A percentile compares a stretch with the other conserved stretches of the same genome.
These are phyloP conservation scores for Mycothermus thermophilus DNA, from an alignment of 495 filamentous ascomycete species.

Conservation along the genomic window DNA sequence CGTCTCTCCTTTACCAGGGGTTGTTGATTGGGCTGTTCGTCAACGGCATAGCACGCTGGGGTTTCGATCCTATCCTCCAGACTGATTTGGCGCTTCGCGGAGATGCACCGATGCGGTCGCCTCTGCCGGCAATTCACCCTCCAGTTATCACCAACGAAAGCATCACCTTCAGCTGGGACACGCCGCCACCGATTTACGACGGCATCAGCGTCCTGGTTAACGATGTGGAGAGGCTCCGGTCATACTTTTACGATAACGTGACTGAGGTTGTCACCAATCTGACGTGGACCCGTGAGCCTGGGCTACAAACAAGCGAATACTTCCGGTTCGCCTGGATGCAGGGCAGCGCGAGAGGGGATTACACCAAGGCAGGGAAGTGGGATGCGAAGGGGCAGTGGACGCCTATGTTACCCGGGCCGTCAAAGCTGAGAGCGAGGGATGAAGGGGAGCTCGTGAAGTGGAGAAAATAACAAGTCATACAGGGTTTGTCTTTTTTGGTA, in stretches of 20 bases:
- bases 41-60: conserved; percentile 88
- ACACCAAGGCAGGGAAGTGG: conserved; percentile 74
- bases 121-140: conserved; percentile 47
- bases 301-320: conserved; percentile 45
- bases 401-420: conserved; percentile 36
- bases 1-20: conserved; percentile 69
- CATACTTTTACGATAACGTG: conserved; percentile 37
- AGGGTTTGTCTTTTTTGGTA: too few relatives aligned
- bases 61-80: conserved; percentile 78
- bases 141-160: conserved; percentile 28
- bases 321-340: conserved; percentile 75
- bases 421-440: conserved; percentile 20
- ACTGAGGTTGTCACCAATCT: conserved; percentile 24
- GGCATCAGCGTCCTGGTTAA: conserved; percentile 85
- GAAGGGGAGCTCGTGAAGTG: too few relatives aligned
- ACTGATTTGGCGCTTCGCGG: conserved; percentile 56
- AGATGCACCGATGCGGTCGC: conserved; percentile 50
- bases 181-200: conserved; percentile 47
- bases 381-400: conserved; percentile 53
- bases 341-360: conserved; percentile 55
- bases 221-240: conserved; percentile 75
- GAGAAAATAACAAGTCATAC: too few relatives aligned
- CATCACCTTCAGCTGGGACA: conserved; percentile 42
- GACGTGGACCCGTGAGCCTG: conserved; percentile 33
- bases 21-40: conserved; percentile 81